phyloP scores from a whole-genome alignment of 805 yeast genomes.

The Wickerhamiella allomyrinae region DNA sequence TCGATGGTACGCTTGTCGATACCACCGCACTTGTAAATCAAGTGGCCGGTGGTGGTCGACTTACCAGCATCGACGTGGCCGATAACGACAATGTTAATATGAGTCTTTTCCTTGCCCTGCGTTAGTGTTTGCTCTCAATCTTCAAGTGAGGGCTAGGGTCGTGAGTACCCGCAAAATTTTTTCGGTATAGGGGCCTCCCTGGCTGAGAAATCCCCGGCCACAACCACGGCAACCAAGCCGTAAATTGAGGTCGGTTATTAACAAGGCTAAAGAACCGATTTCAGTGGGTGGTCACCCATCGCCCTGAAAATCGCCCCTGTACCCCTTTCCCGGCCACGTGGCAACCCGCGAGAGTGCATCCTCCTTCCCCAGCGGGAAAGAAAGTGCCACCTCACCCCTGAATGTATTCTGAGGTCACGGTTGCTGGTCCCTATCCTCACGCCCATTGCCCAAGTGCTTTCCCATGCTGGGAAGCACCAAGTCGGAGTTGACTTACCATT shows the following conservation, averaged over 20 bases:
- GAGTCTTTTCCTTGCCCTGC: constrained; percentile 89
- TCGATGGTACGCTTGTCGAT: constrained; percentile 97
- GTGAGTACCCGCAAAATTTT: neutral
- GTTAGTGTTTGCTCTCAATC: neutral
- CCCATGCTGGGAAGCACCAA: neutral
- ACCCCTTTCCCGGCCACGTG: no score
- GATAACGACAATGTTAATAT: constrained; percentile 99
- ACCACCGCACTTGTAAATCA: constrained; percentile 97
- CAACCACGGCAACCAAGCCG: no score
- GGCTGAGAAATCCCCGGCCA: no score
- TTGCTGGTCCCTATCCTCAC: no score
- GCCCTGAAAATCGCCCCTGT: no score
- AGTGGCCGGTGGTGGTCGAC: constrained; percentile 99
- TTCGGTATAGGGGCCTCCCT: no score
- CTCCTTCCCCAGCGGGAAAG: no score
- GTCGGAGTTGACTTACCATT: constrained; percentile 6
- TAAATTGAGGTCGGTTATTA: no score
- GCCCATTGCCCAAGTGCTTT: neutral
- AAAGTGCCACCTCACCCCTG: no score
- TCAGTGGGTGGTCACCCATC: no score
- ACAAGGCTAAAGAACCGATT: no score
- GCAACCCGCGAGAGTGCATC: neutral
- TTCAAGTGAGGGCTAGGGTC: neutral
- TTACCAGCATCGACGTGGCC: constrained; percentile 99
- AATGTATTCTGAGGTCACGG: no score